Evolutionary conservation across 2,329 filamentous ascomycete species (phyloP), one percentile per base, ranked within the genome.

Genomic region (Rutstroemia sp.): DNA sequence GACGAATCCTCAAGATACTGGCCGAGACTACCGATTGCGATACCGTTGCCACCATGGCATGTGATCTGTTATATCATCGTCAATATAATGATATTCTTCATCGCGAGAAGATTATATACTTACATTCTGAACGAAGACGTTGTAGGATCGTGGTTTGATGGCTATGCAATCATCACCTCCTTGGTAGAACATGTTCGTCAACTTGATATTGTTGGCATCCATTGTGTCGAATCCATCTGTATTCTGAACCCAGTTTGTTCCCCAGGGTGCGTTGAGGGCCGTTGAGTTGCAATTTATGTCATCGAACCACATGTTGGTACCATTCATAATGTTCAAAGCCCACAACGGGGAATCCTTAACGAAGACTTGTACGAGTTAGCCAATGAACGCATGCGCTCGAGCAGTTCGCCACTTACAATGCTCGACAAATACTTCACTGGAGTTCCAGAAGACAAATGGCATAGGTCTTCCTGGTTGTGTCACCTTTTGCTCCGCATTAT

Each of bases 361-460:
- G 53, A 70, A 73, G 64, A 82, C 65, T 67, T 21, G 12, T 34
- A 5, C 10, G 16, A 2, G 45, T 53, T 25, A 18, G 52, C 52
- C 42, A 52, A 23, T 42, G n/a, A 42, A 34, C 10, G 10, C 30
- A 12, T 12, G 12, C 12, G 12, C 30, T 12, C 30, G 30, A 34
- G 4, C 10, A 46, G 21, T 34, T 8, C 10, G 18, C n/a, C 12
- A 62, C 61, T 60, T 61, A 66, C 65, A 81, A 56, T 79, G 75
- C 21, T 73, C 70, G n/a, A 82, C 77, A 4, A 70, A 69, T 2
- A 81, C 78, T 53, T 80, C 73, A n/a, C 73, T 75, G 3, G 78
- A 75, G 60, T 81, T 82, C 79, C 79, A 82, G 52, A 80, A 75
- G 4, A 81, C 77, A 57, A 82, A 81, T 0, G 79, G 78, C 78